Evolutionary conservation across 176 grass and related monocot species (phyloP), one percentile per base, ranked within the genome.

Genomic region (Musa itinerans): DNA sequence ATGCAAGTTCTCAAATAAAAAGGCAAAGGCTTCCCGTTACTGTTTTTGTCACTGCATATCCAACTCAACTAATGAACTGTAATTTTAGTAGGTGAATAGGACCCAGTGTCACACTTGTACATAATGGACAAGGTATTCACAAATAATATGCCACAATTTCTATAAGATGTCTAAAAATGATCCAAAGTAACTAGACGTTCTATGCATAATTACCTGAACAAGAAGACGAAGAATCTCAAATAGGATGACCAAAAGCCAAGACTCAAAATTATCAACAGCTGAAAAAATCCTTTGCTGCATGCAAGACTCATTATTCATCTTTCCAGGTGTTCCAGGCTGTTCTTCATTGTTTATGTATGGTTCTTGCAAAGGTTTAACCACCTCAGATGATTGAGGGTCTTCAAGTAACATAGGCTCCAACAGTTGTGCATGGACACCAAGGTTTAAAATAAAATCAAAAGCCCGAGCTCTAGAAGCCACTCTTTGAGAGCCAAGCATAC

Each of bases 361-460:
- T 75, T 81, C 82, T 75, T 81, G 87, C 11, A 80, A 75, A 88
- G 81, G 26, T 78, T 89, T 80, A 80, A 61, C 54, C 76, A 85
- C 84, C 72, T 97, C 90, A 74, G 83, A 78, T 79, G 86, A 55
- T 23, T 71, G 63, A 51, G 83, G 76, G 89, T 89, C 86, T 89
- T 91, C 90, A 69, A 83, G 82, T 81, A 93, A 74, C 82, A 98
- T 93, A 80, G 90, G 95, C 81, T 98, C 90, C 73, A 98, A 75
- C 52, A 98, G 75, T 84, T 98, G 95, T 82, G 88, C 95, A 68
- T 98, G 95, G 14, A 98, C 81, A 63, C 95, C 95, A 63, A 98
- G 84, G 76, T 98, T 98, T 79, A 98, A 75, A 71, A 98, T 89
- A 24, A 98, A 85, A 91, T 98, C 95, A 87, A 98, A 90, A 79